phyloP scores from a whole-genome alignment of 768 basidiomycete species.

The Dictyophora rubrovolvata region DNA sequence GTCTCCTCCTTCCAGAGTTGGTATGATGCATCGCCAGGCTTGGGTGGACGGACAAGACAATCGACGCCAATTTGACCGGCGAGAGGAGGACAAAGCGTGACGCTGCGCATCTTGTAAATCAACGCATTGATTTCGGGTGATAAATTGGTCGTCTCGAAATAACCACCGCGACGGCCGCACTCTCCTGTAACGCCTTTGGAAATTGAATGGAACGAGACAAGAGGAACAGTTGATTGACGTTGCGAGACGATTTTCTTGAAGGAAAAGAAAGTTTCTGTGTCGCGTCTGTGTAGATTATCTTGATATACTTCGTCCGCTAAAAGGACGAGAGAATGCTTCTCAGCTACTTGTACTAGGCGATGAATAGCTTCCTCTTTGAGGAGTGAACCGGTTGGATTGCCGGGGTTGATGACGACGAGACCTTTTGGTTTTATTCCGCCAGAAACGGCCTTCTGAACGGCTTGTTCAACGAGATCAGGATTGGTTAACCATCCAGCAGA shows the following conservation, averaged over 20 bases:
- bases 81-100: slow-evolving; percentile 82
- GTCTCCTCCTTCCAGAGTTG: slow-evolving; percentile 78
- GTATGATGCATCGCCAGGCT: slow-evolving; percentile 65
- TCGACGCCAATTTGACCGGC: slow-evolving; percentile 92
- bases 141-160: slow-evolving; percentile 88
- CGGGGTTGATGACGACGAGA: slow-evolving; percentile 96
- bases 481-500: slow-evolving; percentile 74
- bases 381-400: slow-evolving; percentile 91
- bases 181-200: slow-evolving; percentile 95
- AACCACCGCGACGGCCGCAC: slow-evolving; percentile 95
- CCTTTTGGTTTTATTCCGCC: slow-evolving; percentile 64
- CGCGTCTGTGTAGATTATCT: slow-evolving; percentile 67
- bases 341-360: slow-evolving; percentile 73
- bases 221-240: slow-evolving; percentile 60
- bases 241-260: slow-evolving; percentile 83
- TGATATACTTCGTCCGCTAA: slow-evolving; percentile 99
- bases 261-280: slow-evolving; percentile 69
- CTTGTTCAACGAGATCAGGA: slow-evolving; percentile 49
- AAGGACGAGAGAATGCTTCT: slow-evolving; percentile 74
- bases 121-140: slow-evolving; percentile 65
- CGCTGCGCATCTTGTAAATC: slow-evolving; percentile 94
- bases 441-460: slow-evolving; percentile 53
- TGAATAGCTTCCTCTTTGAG: slow-evolving; percentile 63
- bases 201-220: slow-evolving; percentile 95
- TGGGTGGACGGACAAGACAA: slow-evolving; percentile 85